Evolutionary conservation across 2,329 filamentous ascomycete species (phyloP), one percentile per base, ranked within the genome.

Genomic region (Zymoseptoria crescenta): DNA sequence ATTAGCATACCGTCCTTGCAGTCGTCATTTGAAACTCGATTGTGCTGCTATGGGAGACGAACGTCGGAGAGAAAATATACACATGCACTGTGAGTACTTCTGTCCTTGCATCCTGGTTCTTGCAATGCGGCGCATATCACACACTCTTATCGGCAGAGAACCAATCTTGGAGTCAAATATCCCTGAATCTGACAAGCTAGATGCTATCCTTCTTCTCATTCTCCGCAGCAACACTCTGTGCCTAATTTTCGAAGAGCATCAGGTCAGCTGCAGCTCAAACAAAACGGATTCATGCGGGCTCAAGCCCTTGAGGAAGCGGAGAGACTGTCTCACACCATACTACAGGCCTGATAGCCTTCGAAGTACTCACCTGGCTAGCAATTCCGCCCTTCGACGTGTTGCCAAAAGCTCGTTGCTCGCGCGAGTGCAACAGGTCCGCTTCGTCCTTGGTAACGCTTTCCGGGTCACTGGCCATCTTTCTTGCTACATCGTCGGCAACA

Each of bases 381-480:
- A 74, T 61, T n/a, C 70, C 69, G 7, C 68, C 70, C 59, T 72
- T 73, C 27, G 68, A 65, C 8, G 67, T 72, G 10, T 60, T 55
- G 4, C 71, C 68, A 50, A 72, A 68, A 49, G 71, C 71, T 30
- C 68, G 68, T 49, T 67, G 64, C 59, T 74, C 71, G 20, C 69
- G 68, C 49, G 66, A 66, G 52, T 70, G 68, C 8, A 72, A 56
- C 20, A 69, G 53, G 49, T 70, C 65, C 13, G 67, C 68, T 35
- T 74, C 74, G 5, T 70, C 67, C 57, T 71, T 68, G 7, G 69
- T 72, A 52, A 73, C 62, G n/a, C 64, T 59, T 52, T 69, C 67
- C 1, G 70, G 70, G 48, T 70, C 67, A n/a, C 66, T 64, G 9
- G 69, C 68, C 52, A 74, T 65, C 67, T 74, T 75, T 24, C 68